A percentile compares a stretch with the other conserved stretches of the same genome.
These are phyloP conservation scores for Citropsis articulata DNA, from an alignment of 345 rosid genomes.

Conservation along the genomic window DNA sequence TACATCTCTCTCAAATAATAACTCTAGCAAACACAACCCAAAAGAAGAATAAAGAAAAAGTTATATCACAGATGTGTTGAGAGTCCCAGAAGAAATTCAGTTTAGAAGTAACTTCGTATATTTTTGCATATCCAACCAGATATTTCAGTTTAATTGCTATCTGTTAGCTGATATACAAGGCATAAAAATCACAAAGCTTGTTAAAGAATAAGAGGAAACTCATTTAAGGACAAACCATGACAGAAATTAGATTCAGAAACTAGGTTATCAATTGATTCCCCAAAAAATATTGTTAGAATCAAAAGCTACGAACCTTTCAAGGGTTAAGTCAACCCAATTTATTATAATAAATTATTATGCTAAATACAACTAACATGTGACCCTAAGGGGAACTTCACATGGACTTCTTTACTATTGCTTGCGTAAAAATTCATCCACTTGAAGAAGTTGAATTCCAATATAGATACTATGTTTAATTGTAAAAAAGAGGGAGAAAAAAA, in stretches of 20 bases:
- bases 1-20: neutral
- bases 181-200: neutral
- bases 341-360: neutral
- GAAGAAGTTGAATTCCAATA: neutral
- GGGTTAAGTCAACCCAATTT: neutral
- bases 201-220: neutral
- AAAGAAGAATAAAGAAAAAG: neutral
- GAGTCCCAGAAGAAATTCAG: neutral
- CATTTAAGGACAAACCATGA: neutral
- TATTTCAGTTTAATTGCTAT: neutral
- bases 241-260: neutral
- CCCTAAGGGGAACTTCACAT: neutral
- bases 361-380: neutral
- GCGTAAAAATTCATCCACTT: neutral
- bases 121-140: neutral
- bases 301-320: neutral
- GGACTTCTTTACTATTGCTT: neutral
- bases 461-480: too few species aligned
- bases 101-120: neutral
- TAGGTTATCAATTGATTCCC: neutral
- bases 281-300: neutral
- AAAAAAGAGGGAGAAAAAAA: neutral
- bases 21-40: neutral
- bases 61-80: neutral
- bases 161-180: neutral